Conservation (phyloP, 1,139 yeast species). For the Spencermartinsiella ligniputridi region DNA sequence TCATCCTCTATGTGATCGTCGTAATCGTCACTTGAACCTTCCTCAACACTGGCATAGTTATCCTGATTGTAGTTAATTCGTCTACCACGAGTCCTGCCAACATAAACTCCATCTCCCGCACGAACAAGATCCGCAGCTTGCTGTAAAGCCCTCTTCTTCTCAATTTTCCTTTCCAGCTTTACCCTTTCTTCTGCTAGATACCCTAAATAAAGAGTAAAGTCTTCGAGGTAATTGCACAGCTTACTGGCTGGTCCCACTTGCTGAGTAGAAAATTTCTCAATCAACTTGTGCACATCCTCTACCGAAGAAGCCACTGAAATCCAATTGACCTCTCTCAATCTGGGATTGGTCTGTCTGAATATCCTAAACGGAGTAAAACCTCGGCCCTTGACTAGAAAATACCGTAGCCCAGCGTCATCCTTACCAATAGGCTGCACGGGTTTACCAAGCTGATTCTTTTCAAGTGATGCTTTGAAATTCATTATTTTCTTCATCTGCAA, state of each 20-base stretch:
- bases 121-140: slow-evolving; percentile 24
- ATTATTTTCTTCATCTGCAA: slow-evolving; percentile 1
- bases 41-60: slow-evolving; percentile 8
- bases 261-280: slow-evolving; percentile 5
- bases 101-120: slow-evolving; percentile 30
- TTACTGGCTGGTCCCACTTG: slow-evolving; percentile 1
- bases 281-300: slow-evolving; percentile 26
- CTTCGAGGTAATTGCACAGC: slow-evolving; percentile 19
- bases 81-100: slow-evolving; percentile 35
- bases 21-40: slow-evolving; percentile 10
- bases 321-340: slow-evolving; percentile 31
- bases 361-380: slow-evolving; percentile 33
- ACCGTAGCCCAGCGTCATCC: slow-evolving; percentile 25
- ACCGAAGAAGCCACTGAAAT: slow-evolving; percentile 29
- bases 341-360: slow-evolving; percentile 33
- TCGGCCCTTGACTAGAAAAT: slow-evolving; percentile 28
- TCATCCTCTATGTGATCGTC: slow-evolving; percentile 4
- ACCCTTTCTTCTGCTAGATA: slow-evolving; percentile 28
- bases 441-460: slow-evolving; percentile 8
- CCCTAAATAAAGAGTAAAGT: slow-evolving; percentile 22
- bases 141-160: slow-evolving; percentile 20
- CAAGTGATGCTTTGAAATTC: background rate
- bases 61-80: slow-evolving; percentile 34
- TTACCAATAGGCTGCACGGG: slow-evolving; percentile 23
- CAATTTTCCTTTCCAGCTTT: slow-evolving; percentile 23